Conservation (phyloP, 2,329 filamentous ascomycete species). For the Nothopassalora personata region DNA sequence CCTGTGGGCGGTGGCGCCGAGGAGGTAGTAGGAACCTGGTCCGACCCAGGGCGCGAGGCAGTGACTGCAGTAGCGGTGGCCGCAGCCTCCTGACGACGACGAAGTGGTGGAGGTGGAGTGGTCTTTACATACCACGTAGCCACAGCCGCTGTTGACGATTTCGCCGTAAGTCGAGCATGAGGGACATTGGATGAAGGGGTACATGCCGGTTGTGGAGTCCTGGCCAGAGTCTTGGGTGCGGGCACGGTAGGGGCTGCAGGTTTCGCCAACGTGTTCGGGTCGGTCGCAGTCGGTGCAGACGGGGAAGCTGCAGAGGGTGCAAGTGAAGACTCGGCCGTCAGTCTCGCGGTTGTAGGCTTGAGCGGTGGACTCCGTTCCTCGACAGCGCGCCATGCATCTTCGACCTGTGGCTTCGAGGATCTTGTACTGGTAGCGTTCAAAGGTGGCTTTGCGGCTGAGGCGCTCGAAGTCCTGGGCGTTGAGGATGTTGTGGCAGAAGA, state of each 20-base stretch:
- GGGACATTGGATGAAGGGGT: not conserved
- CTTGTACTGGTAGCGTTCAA: not conserved
- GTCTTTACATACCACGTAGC: conserved; percentile 1
- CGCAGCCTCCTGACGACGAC: conserved; percentile 7
- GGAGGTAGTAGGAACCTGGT: conserved; percentile 4
- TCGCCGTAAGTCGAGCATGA: not conserved
- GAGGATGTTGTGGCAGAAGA: conserved; percentile 12
- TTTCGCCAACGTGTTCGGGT: conserved; percentile 11
- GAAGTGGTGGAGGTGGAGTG: not conserved
- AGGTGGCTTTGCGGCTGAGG: conserved; percentile 1
- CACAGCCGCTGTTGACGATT: conserved; percentile 4
- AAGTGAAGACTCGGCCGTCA: conserved; percentile 18
- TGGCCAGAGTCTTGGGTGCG: not conserved
- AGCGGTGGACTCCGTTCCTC: not conserved
- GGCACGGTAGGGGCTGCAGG: conserved; percentile 1
- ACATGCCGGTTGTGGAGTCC: not conserved
- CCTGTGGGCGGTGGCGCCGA: not conserved
- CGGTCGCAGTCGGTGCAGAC: conserved; percentile 14
- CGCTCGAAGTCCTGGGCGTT: not conserved
- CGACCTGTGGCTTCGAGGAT: not conserved
- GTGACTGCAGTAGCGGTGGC: conserved; percentile 12
- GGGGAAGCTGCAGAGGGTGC: conserved; percentile 8
- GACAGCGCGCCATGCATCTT: conserved; percentile 14
- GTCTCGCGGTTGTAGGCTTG: conserved; percentile 5
- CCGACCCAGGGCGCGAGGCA: conserved; percentile 16